Evolutionary conservation across 495 filamentous ascomycete genomes (phyloP), one percentile per base, ranked within the genome.

Genomic region (Immersiella caudata): DNA sequence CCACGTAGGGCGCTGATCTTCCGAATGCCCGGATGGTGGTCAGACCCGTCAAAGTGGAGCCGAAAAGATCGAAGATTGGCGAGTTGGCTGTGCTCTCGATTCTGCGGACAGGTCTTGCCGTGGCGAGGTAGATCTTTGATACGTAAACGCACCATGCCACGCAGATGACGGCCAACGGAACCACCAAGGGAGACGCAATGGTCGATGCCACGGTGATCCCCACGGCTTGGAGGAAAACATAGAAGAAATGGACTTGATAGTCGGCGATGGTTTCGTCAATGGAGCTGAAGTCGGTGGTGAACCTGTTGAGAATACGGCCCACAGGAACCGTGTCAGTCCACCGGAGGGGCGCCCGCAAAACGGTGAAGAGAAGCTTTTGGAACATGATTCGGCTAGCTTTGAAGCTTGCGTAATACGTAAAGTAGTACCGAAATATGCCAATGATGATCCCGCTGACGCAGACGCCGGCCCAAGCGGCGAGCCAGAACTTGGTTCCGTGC

Each of bases 281-380:
- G 0, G 82, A 80, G 67, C 85, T 82, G 70, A 93, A 92, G 72
- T 93, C 91, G 3, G 88, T 82, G 0, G 89, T 90, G 67, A 93
- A 92, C 16, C 91, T 82, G 73, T 93, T 93, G 6, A 93, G 76
- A 54, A 93, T 85, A 21, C 90, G 84, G 2, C 91, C 91, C 0
- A 90, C 76, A 0, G 91, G 91, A 0, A 91, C 87, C 0, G 90
- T 93, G 71, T 93, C 91, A 11, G 92, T 78, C 88, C 90, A 93
- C 63, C 87, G 79, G 1, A 90, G 74, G 0, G 90, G 90, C 8
- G 90, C 85, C 20, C 88, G 85, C 0, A 93, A 80, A 8, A 93
- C 82, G 1, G 82, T 77, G 60, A 80, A 85, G n/a, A 84, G 84
- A 46, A 91, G 77, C 16, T 80, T 77, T 12, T 87, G 82, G 68